Percentiles rank a stretch among this genome's conserved stretches.
Conservation (phyloP, 768 basidiomycete genomes). For the Kwoniella dejecticola region DNA sequence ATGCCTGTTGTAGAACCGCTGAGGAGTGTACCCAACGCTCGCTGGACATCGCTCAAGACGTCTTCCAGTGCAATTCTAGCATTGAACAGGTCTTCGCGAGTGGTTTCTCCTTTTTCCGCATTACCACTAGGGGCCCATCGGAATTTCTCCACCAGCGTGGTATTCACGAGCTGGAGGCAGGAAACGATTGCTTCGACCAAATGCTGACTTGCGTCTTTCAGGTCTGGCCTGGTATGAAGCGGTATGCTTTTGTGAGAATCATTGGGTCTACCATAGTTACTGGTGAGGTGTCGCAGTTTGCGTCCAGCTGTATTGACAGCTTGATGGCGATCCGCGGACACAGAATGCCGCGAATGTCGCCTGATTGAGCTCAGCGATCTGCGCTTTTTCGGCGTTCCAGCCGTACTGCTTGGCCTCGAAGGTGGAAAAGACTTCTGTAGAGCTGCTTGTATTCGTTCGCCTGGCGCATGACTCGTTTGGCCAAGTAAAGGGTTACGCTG, state of each 20-base stretch:
- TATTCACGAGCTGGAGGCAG: not conserved
- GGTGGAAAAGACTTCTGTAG: conserved; percentile 21
- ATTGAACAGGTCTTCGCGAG: conserved; percentile 9
- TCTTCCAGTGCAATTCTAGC: conserved; percentile 17
- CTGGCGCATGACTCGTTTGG: conserved; percentile 41
- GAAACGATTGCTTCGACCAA: conserved; percentile 16
- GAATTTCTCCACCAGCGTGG: conserved; percentile 4
- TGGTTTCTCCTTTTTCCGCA: not conserved
- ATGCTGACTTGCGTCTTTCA: conserved; percentile 19
- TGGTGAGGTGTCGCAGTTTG: conserved; percentile 11
- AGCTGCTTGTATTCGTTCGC: conserved; percentile 43
- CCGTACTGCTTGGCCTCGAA: conserved; percentile 9
- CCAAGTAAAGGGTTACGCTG: conserved; percentile 46
- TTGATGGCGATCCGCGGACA: conserved; percentile 1
- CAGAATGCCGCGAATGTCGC: conserved; percentile 1
- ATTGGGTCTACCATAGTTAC: conserved; percentile 7
- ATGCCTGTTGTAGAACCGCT: conserved; percentile 3
- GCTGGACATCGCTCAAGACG: conserved; percentile 6
- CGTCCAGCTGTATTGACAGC: not conserved
- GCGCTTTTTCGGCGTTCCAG: conserved; percentile 7
- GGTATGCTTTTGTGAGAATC: conserved; percentile 9
- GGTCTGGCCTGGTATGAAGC: conserved; percentile 6
- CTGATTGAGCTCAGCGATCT: conserved; percentile 4
- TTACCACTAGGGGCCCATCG: not conserved
- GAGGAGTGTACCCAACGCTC: conserved; percentile 2